Base-by-base conservation (phyloP, 164 flowering plant species). In the Berberis vulgaris region DNA sequence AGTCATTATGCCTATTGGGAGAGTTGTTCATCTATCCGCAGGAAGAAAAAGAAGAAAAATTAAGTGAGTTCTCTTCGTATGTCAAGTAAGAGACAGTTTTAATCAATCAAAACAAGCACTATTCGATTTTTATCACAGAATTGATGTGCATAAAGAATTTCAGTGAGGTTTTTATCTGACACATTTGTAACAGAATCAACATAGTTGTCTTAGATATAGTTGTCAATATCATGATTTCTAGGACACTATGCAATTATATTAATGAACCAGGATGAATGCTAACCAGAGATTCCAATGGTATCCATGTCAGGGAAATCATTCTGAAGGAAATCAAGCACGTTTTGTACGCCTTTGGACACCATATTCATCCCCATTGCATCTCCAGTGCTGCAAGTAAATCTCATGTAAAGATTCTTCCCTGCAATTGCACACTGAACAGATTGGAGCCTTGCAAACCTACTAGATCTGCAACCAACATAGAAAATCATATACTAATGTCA, bases 321-420 rank as follows among this genome's bases (percentile, higher is more conserved):
- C 54, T 75, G 84, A 59, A 91, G 96, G 76, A 79, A 88, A 65
- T 85, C 91, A 54, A 90, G 66, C 7, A 90, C 97, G 59, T 90
- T 90, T 67, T 90, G 95, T 8, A 90, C 97, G 43, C 95, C 95
- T 76, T 90, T 90, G 6, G 97, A 90, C 5, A 87, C 95, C 94
- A 90, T 90, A 77, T 90, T 90, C 97, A 90, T 90, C 61, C 97
- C 97, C 97, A 90, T 90, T 11, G 97, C 97, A 73, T 91, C 97
- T 0, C 97, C 97, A 0, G 97, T 91, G 66, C 87, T 80, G 75
- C 96, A 91, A 63, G 67, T 74, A 69, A 91, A 86, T 73, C 93
- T 81, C 55, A 85, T 72, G 72, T 84, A 90, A 1, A 88, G 72
- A 71, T 88, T 88, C 79, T 78, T 88, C 66, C 97, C 97, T 0